phyloP scores from a whole-genome alignment of 2,329 filamentous ascomycete genomes.

The Colletotrichum magnum region DNA sequence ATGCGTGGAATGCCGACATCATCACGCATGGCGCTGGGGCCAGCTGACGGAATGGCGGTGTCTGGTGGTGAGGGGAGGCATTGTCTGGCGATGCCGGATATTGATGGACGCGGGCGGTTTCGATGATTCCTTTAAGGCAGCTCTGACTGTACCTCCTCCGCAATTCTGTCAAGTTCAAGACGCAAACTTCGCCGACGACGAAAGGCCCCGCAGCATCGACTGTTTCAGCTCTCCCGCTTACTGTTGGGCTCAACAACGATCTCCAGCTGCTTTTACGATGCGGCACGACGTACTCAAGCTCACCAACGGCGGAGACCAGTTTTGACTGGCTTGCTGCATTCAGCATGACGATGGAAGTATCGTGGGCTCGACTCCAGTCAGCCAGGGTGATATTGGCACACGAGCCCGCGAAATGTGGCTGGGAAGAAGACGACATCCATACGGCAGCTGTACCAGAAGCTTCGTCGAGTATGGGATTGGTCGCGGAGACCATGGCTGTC shows the following conservation, averaged over 20 bases:
- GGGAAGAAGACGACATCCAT: not conserved
- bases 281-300: not conserved
- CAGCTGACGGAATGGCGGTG: constrained; percentile 13
- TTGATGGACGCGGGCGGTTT: not conserved
- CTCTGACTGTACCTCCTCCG: constrained; percentile 1
- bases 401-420: not conserved
- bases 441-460: not conserved
- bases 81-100: constrained; percentile 1
- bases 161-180: constrained; percentile 1
- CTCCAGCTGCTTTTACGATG: constrained; percentile 3
- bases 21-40: not conserved
- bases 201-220: constrained; percentile 2
- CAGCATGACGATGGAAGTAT: not conserved
- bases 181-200: constrained; percentile 11
- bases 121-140: not conserved
- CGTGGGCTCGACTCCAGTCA: not conserved
- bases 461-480: not conserved
- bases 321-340: not conserved
- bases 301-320: not conserved
- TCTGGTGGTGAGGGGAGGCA: constrained; percentile 3
- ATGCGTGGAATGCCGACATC: constrained; percentile 3
- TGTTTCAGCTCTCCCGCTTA: not conserved
- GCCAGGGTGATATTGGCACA: not conserved
- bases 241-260: constrained; percentile 15
- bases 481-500: not conserved